Percentiles rank a stretch among this genome's conserved stretches.
phyloP scores from a whole-genome alignment of 2,329 filamentous ascomycete genomes.

The Colletotrichum cereale region DNA sequence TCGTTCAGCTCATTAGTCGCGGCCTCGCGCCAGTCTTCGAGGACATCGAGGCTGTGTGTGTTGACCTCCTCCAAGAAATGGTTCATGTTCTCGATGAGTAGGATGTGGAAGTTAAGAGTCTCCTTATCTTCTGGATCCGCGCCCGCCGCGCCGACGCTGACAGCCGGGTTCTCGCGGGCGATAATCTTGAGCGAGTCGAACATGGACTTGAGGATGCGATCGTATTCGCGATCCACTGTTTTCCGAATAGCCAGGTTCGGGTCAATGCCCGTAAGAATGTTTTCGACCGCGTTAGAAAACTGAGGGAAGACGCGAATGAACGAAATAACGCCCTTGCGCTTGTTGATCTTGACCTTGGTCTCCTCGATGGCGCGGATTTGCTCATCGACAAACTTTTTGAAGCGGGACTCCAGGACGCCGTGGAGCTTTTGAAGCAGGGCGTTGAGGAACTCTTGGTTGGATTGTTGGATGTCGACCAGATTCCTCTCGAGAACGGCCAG shows the following conservation, averaged over 20 bases:
- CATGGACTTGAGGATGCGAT: constrained; percentile 92
- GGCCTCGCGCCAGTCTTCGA: constrained; percentile 85
- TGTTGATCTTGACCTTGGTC: constrained; percentile 99
- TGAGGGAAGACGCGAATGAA: constrained; percentile 95
- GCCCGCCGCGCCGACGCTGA: constrained; percentile 56
- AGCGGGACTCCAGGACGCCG: constrained; percentile 78
- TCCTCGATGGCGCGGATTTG: constrained; percentile 97
- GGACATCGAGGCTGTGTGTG: constrained; percentile 76
- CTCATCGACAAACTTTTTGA: constrained; percentile 91
- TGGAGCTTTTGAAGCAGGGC: constrained; percentile 84
- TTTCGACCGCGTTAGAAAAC: constrained; percentile 86
- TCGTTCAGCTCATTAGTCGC: constrained; percentile 84
- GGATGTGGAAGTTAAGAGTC: constrained; percentile 95
- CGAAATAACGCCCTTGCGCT: constrained; percentile 94
- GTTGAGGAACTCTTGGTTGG: constrained; percentile 92
- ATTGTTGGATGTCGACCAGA: constrained; percentile 83
- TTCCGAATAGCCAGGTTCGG: constrained; percentile 74
- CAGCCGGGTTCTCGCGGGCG: constrained; percentile 76
- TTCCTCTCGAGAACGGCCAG: constrained; percentile 85
- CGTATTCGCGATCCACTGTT: constrained; percentile 88
- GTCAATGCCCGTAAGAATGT: constrained; percentile 76
- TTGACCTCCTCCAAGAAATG: constrained; percentile 96
- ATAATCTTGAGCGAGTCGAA: constrained; percentile 98
- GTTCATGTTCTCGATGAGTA: constrained; percentile 99
- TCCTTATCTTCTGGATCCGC: constrained; percentile 89